phyloP scores from a whole-genome alignment of 75 land plant genomes.

The Picea glauca region DNA sequence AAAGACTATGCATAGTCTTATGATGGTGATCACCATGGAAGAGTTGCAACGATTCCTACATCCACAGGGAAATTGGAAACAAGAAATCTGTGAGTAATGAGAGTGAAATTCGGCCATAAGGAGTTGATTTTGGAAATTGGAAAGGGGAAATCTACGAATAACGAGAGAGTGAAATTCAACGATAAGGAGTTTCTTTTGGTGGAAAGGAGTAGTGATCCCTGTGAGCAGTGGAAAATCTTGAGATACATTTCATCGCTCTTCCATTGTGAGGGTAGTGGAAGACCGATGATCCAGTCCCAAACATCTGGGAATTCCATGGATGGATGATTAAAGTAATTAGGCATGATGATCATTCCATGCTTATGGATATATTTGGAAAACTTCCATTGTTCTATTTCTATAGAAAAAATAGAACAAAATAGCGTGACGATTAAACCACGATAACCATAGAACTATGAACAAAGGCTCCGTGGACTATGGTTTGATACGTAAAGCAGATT shows the following conservation, averaged over 20 bases:
- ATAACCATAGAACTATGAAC: background rate
- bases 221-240: constrained; percentile 20
- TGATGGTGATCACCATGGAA: constrained; percentile 8
- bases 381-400: too few species aligned
- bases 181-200: background rate
- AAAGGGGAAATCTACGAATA: too few species aligned
- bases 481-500: too few species aligned
- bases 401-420: background rate
- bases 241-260: constrained; percentile 26
- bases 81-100: constrained; percentile 36
- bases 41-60: constrained; percentile 22
- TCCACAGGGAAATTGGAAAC: constrained; percentile 48
- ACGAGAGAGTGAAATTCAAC: constrained; percentile 16
- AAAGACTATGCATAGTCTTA: constrained; percentile 8
- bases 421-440: background rate
- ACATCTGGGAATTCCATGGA: constrained; percentile 17
- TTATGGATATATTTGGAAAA: too few species aligned
- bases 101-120: too few species aligned
- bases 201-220: constrained; percentile 33
- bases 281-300: constrained; percentile 38
- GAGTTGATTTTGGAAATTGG: too few species aligned
- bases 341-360: too few species aligned
- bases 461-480: too few species aligned
- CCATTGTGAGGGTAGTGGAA: constrained; percentile 41
- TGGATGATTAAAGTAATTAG: too few species aligned